A percentile compares a stretch with the other conserved stretches of the same genome.
These are phyloP conservation scores for Plantago lanceolata DNA, from an alignment of 305 asterid genomes.

Conservation along the genomic window DNA sequence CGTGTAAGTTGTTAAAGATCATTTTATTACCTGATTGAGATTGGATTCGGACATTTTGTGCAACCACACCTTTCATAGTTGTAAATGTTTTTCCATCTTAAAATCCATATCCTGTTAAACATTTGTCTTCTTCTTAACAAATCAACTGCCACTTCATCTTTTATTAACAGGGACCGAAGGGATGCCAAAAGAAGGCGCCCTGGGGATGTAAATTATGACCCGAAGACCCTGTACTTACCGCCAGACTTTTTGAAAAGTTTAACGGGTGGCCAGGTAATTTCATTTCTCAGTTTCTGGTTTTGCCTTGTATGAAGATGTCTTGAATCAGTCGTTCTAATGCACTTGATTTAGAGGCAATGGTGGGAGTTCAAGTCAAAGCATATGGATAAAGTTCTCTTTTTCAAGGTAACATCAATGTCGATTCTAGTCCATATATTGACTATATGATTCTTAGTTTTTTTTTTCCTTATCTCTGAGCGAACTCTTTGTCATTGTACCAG, in stretches of 20 bases:
- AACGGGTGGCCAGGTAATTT: constrained; percentile 86
- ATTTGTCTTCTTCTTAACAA: neutral
- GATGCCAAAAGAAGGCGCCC: constrained; percentile 76
- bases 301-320: constrained; percentile 10
- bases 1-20: constrained; percentile 44
- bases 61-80: constrained; percentile 3
- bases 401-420: constrained; percentile 53
- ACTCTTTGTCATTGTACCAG: constrained; percentile 41
- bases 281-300: constrained; percentile 24
- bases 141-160: constrained; percentile 18
- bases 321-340: constrained; percentile 25
- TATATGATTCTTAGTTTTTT: constrained; percentile 17
- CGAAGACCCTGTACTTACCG: constrained; percentile 81
- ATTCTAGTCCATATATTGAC: constrained; percentile 8
- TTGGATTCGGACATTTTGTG: constrained; percentile 9
- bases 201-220: constrained; percentile 66
- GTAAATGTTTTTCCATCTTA: neutral
- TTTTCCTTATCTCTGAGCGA: constrained; percentile 18
- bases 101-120: neutral
- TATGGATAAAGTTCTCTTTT: constrained; percentile 98
- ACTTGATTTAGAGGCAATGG: constrained; percentile 86
- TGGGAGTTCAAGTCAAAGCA: constrained; percentile 98
- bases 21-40: neutral
- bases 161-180: constrained; percentile 56
- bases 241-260: constrained; percentile 59